A percentile compares a stretch with the other conserved stretches of the same genome.
These are phyloP conservation scores for Ceratocystis variospora DNA, from an alignment of 2,329 filamentous ascomycete genomes.

Conservation along the genomic window DNA sequence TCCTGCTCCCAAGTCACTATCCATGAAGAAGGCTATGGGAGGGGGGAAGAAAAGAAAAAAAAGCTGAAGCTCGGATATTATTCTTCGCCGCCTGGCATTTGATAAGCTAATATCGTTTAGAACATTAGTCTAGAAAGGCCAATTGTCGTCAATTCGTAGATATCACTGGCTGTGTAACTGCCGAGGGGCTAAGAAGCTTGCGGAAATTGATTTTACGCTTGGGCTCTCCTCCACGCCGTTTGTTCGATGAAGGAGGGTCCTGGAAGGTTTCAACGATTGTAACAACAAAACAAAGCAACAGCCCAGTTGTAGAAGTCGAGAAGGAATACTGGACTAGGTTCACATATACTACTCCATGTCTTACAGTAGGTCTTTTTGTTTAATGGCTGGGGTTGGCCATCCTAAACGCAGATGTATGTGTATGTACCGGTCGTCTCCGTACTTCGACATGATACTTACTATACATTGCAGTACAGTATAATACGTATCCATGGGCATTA, in stretches of 20 bases:
- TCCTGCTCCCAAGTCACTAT: no score
- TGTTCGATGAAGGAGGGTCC: not conserved
- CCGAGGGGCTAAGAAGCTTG: not conserved
- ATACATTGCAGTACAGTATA: not conserved
- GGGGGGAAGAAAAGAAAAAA: not conserved
- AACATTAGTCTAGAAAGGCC: not conserved
- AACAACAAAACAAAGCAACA: not conserved
- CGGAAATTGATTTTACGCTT: not conserved
- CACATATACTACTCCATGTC: not conserved
- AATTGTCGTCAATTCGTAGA: not conserved
- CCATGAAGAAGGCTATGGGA: not conserved
- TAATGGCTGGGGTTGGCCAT: not conserved
- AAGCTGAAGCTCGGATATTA: not conserved
- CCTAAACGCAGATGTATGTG: not conserved
- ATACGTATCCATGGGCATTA: not conserved
- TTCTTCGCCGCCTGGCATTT: not conserved
- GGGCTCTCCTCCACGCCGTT: not conserved
- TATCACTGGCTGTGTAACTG: not conserved
- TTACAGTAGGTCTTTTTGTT: not conserved
- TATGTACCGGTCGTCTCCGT: not conserved
- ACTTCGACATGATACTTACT: not conserved
- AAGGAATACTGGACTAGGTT: not conserved
- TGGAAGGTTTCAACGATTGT: not conserved
- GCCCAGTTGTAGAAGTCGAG: not conserved
- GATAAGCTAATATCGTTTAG: not conserved